Evolutionary conservation across 2,329 filamentous ascomycete genomes (phyloP).

Genomic region (Chaetoscypha palmicola): DNA sequence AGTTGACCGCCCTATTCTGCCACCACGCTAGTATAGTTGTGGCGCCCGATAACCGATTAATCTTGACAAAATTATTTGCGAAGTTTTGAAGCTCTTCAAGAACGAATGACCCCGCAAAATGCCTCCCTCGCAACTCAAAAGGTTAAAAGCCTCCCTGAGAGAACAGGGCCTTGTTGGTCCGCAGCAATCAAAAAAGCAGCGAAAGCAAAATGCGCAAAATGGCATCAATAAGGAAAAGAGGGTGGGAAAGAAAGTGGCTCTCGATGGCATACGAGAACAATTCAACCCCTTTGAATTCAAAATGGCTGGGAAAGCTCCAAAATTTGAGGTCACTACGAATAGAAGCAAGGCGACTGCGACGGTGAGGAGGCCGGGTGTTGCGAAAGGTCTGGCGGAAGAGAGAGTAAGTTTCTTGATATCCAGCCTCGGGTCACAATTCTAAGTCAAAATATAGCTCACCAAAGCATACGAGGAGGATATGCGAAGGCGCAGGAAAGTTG

Average conservation of each 20-base stretch:
- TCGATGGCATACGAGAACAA: conserved; percentile 83
- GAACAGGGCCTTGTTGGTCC: conserved; percentile 87
- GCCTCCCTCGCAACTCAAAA: conserved; percentile 94
- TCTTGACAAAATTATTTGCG: conserved; percentile 15
- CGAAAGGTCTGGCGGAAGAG: conserved; percentile 82
- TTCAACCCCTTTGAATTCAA: conserved; percentile 99
- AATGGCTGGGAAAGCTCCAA: conserved; percentile 66
- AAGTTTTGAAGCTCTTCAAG: conserved; percentile 6
- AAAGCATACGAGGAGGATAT: conserved; percentile 49
- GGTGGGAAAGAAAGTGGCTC: conserved; percentile 66
- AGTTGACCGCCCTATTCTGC: conserved; percentile 12
- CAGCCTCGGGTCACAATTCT: conserved; percentile 1
- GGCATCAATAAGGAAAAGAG: conserved; percentile 64
- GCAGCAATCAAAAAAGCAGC: conserved; percentile 93
- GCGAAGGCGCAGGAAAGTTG: conserved; percentile 81
- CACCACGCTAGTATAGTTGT: background rate
- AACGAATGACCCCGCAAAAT: conserved; percentile 42
- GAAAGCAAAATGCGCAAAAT: conserved; percentile 64
- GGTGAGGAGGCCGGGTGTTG: conserved; percentile 70
- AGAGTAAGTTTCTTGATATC: conserved; percentile 41
- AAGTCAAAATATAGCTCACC: conserved; percentile 16
- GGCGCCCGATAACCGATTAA: conserved; percentile 20
- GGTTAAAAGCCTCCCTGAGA: conserved; percentile 81
- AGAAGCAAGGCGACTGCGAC: conserved; percentile 50
- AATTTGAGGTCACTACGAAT: conserved; percentile 76